Evolutionary conservation across 163 green algal species (phyloP), one percentile per base, ranked within the genome.

Genomic region (Scenedesmus sp.): DNA sequence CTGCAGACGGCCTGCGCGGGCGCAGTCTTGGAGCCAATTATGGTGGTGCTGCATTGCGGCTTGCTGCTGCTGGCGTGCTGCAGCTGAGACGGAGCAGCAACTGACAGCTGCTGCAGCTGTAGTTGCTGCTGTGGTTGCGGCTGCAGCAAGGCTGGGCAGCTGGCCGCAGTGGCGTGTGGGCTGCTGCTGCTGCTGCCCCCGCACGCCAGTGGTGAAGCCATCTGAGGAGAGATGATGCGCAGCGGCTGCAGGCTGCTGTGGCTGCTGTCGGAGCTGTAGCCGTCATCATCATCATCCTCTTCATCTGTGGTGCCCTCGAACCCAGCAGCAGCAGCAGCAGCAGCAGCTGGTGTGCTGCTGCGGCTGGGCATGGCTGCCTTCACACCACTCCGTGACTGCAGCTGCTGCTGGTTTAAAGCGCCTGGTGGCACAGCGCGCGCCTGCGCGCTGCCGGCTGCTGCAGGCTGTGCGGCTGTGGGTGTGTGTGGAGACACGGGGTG

Each of bases 161-260:
- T 46, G 12, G 3, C 34, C 1, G 54, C 67, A 34, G 16, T 56
- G 46, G 52, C 66, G 18, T 9, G 13, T 2, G 7, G 18, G 26
- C 52, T 84, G 64, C 86, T 70, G 86, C 73, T 70, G 70, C 86
- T 86, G 70, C 87, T 91, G 87, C 87, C 34, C 52, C 66, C 84
- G 52, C 77, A n/a, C 86, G 55, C 34, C 15, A 46, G 34, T 84
- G 34, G 46, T 26, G 13, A 12, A 56, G 74, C 13, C 4, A 20
- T 34, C 10, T 60, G 34, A 10, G 84, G 10, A 7, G 6, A 62
- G 2, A 20, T 6, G 18, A 70, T 8, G 1, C 26, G 23, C 56
- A 89, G 62, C 84, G 62, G 62, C 15, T 34, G 18, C 4, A 23
- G 10, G 52, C 26, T 59, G 10, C 13, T 59, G 26, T 10, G 23